Percentiles rank a stretch among this genome's conserved stretches.
Evolutionary conservation across 2,329 filamentous ascomycete species (phyloP).

Genomic region (Plenodomus lindquistii): DNA sequence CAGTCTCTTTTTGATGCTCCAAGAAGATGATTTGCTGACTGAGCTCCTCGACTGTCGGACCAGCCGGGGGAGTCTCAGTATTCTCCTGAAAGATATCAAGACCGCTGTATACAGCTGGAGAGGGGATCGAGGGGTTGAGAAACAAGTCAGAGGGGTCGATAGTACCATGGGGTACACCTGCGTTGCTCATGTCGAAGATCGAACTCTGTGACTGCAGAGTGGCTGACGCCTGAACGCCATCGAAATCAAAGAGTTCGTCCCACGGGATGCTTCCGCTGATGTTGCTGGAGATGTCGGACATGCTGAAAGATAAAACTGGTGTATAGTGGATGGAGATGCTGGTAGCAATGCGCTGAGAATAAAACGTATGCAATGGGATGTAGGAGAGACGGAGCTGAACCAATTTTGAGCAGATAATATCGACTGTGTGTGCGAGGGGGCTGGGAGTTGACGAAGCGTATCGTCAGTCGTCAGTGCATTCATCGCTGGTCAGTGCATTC

Average conservation of each 20-base stretch:
- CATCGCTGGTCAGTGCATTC: not conserved
- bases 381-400: not conserved
- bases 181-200: not conserved
- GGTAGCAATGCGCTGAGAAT: not conserved
- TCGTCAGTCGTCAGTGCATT: not conserved
- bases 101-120: not conserved
- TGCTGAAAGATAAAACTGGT: not conserved
- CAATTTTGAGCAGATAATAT: not conserved
- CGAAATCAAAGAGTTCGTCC: not conserved
- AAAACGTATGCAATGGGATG: not conserved
- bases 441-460: not conserved
- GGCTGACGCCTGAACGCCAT: not conserved
- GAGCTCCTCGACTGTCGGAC: too few relatives aligned
- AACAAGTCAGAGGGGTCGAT: too few relatives aligned
- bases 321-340: not conserved
- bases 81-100: not conserved
- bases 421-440: not conserved
- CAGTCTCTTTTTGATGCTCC: too few relatives aligned
- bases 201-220: not conserved
- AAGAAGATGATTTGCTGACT: too few relatives aligned
- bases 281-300: not conserved
- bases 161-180: too few relatives aligned
- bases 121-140: not conserved
- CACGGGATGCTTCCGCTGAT: not conserved
- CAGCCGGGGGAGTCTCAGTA: too few relatives aligned